A percentile compares a stretch with the other conserved stretches of the same genome.
Evolutionary conservation across 2,329 filamentous ascomycete species (phyloP).

Genomic region (Zymoseptoria pseudotritici): DNA sequence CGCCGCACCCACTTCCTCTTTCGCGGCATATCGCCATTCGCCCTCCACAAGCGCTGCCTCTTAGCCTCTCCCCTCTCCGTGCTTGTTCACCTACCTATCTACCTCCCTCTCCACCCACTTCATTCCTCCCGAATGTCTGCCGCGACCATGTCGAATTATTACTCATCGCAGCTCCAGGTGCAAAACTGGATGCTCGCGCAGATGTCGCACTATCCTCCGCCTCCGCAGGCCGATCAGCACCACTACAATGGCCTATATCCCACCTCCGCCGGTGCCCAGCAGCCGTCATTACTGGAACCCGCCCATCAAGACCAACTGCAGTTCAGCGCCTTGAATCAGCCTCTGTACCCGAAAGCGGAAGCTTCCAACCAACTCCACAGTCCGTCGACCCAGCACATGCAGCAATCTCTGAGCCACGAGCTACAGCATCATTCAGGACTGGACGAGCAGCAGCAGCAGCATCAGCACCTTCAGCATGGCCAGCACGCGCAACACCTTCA

Average conservation of each 20-base stretch:
- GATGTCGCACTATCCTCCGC: conserved; percentile 33
- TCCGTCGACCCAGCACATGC: conserved; percentile 24
- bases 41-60: conserved; percentile 18
- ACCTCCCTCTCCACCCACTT: conserved; percentile 8
- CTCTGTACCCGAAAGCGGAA: conserved; percentile 31
- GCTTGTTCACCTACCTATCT: neutral
- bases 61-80: conserved; percentile 2
- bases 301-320: conserved; percentile 28
- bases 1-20: conserved; percentile 15
- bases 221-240: conserved; percentile 28
- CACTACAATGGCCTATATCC: conserved; percentile 30
- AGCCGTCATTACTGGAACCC: conserved; percentile 26
- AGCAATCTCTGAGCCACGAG: conserved; percentile 25
- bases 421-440: conserved; percentile 24
- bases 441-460: conserved; percentile 23
- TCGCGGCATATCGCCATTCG: conserved; percentile 2
- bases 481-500: conserved; percentile 17
- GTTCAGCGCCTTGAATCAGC: conserved; percentile 28
- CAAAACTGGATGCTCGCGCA: conserved; percentile 29
- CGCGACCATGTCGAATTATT: conserved; percentile 28
- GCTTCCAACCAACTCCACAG: conserved; percentile 18
- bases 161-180: conserved; percentile 28
- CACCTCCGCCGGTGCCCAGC: conserved; percentile 24
- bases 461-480: conserved; percentile 24
- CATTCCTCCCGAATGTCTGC: conserved; percentile 24